A percentile compares a stretch with the other conserved stretches of the same genome.
Evolutionary conservation across 352 stramenopile genomes (phyloP).

Genomic region (Elongisporangium undulatum): DNA sequence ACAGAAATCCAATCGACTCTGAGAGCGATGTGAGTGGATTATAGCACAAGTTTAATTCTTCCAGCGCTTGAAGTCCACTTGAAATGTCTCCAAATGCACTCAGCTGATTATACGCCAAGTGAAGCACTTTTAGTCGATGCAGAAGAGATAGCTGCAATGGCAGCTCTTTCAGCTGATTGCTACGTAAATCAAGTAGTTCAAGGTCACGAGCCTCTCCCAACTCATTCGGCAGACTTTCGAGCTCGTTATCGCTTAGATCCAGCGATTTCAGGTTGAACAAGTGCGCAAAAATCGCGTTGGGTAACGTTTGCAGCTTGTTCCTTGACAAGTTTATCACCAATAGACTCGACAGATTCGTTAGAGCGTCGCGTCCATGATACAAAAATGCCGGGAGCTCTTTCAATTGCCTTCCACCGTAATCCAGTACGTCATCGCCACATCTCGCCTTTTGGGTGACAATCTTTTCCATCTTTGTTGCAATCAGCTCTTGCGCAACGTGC

Average conservation of each 20-base stretch:
- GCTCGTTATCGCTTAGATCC: constrained; percentile 47
- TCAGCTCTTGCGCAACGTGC: constrained; percentile 46
- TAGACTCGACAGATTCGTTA: constrained; percentile 51
- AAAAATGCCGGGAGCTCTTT: constrained; percentile 33
- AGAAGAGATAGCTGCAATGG: constrained; percentile 26
- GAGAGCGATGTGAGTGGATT: constrained; percentile 37
- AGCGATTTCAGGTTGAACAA: constrained; percentile 54
- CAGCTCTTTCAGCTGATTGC: constrained; percentile 37
- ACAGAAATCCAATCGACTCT: constrained; percentile 31
- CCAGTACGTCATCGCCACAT: constrained; percentile 43
- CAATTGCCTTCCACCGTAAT: constrained; percentile 27
- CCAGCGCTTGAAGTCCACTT: constrained; percentile 24
- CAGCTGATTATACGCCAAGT: constrained; percentile 44
- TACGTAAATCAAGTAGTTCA: constrained; percentile 34
- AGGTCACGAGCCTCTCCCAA: constrained; percentile 53
- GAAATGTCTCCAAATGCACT: constrained; percentile 41
- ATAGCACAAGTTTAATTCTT: constrained; percentile 47
- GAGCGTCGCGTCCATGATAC: constrained; percentile 46
- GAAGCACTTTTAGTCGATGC: constrained; percentile 34
- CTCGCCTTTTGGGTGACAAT: constrained; percentile 47
- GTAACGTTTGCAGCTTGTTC: constrained; percentile 46
- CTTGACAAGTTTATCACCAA: constrained; percentile 57
- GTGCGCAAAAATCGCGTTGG: constrained; percentile 44
- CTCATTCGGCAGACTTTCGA: constrained; percentile 39
- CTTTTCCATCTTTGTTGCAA: constrained; percentile 48